phyloP scores from a whole-genome alignment of 73 alveolate genomes.

The Paramecium tetraurelia region DNA sequence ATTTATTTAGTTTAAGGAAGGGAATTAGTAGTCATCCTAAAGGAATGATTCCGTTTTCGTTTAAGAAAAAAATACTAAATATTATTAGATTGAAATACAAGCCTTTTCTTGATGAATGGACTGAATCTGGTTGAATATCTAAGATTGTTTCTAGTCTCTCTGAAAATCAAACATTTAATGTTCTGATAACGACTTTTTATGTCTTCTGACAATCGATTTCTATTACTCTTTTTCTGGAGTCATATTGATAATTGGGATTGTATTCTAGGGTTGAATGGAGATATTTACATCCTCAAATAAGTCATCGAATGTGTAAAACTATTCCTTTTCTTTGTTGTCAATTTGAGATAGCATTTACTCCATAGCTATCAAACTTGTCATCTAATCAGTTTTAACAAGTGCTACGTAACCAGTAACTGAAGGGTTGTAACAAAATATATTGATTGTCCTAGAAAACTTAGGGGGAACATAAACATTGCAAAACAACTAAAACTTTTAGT shows the following conservation, averaged over 20 bases:
- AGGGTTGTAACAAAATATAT: background rate
- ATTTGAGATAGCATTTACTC: background rate
- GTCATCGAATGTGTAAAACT: background rate
- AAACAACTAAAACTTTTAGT: background rate
- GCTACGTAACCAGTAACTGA: background rate
- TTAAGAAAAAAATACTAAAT: background rate
- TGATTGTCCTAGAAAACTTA: background rate
- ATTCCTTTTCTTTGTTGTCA: background rate
- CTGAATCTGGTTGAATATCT: background rate
- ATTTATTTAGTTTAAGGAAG: background rate
- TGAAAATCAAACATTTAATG: slow-evolving; percentile 1
- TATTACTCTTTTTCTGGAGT: background rate
- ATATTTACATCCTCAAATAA: background rate
- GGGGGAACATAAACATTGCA: background rate
- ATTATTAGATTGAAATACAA: background rate
- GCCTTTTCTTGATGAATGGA: background rate
- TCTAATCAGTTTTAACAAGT: background rate
- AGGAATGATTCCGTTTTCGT: background rate
- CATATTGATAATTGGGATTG: background rate
- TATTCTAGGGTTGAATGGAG: background rate
- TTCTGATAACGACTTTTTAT: slow-evolving; percentile 59
- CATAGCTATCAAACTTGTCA: background rate
- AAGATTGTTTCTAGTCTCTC: background rate
- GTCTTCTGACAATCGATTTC: slow-evolving; percentile 1
- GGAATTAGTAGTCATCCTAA: background rate